These are phyloP conservation scores for Clarireedia sp. DNA, from an alignment of 2,329 filamentous ascomycete species.

Conservation along the genomic window DNA sequence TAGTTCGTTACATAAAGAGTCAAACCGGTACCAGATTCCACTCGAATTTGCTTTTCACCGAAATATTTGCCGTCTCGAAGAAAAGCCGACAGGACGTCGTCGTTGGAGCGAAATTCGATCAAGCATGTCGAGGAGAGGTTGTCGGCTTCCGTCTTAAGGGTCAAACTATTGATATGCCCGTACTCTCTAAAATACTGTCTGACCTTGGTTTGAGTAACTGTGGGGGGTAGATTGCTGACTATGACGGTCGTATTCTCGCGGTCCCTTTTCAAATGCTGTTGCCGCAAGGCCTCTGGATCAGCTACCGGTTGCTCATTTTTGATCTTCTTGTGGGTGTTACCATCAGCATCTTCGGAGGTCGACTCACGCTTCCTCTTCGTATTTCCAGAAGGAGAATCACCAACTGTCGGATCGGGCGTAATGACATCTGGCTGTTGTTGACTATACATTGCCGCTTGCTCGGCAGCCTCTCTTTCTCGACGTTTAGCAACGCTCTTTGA, in stretches of 20 bases:
- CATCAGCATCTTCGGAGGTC: constrained; percentile 41
- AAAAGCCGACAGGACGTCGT: constrained; percentile 75
- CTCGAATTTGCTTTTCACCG: constrained; percentile 62
- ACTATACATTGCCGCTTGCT: constrained; percentile 47
- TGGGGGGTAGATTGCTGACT: constrained; percentile 65
- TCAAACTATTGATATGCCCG: constrained; percentile 73
- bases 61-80: constrained; percentile 76
- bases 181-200: constrained; percentile 89
- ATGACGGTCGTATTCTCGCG: constrained; percentile 84
- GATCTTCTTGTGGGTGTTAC: constrained; percentile 58
- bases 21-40: constrained; percentile 66
- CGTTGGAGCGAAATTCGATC: constrained; percentile 74
- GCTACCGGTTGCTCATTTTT: constrained; percentile 34
- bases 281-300: constrained; percentile 31
- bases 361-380: constrained; percentile 70
- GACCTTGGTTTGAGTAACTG: constrained; percentile 63
- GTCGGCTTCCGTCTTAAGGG: constrained; percentile 54
- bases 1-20: constrained; percentile 92
- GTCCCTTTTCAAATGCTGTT: constrained; percentile 60
- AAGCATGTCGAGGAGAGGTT: constrained; percentile 60
- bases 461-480: constrained; percentile 56
- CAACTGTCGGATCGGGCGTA: constrained; percentile 25
- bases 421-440: constrained; percentile 27
- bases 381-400: constrained; percentile 16
- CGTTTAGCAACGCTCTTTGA: constrained; percentile 55